Conservation (phyloP, 1,284 basidiomycete genomes). For the Pholiota adiposa region DNA sequence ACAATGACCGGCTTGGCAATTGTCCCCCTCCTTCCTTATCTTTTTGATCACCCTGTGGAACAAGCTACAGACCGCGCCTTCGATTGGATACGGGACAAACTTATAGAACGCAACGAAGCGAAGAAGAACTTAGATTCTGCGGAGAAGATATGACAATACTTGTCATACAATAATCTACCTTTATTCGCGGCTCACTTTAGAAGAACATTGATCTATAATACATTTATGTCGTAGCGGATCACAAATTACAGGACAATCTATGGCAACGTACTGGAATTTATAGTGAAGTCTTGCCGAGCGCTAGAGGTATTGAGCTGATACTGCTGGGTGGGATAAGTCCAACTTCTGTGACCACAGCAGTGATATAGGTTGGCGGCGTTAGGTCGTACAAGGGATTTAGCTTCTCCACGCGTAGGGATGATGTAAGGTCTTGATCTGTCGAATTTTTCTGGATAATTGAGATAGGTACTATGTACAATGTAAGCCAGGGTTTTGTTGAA, state of each 20-base stretch:
- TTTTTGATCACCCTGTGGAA: slow-evolving; percentile 88
- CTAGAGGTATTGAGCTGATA: slow-evolving; percentile 79
- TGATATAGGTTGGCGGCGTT: slow-evolving; percentile 87
- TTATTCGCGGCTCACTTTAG: background rate
- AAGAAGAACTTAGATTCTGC: slow-evolving; percentile 27
- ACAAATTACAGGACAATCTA: slow-evolving; percentile 17
- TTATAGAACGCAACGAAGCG: slow-evolving; percentile 40
- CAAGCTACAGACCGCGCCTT: slow-evolving; percentile 65
- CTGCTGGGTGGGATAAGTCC: slow-evolving; percentile 89
- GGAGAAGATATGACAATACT: slow-evolving; percentile 29
- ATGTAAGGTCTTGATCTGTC: slow-evolving; percentile 11
- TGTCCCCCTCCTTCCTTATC: slow-evolving; percentile 80
- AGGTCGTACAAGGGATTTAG: slow-evolving; percentile 91
- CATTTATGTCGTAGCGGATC: background rate
- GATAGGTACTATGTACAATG: slow-evolving; percentile 21
- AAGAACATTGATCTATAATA: slow-evolving; percentile 4
- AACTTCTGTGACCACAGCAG: slow-evolving; percentile 95
- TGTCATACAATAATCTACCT: background rate
- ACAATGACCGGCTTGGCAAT: slow-evolving; percentile 80
- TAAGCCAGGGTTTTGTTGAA: slow-evolving; percentile 7
- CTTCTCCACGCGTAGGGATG: slow-evolving; percentile 53
- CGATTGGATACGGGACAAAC: slow-evolving; percentile 64
- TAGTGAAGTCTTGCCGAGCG: slow-evolving; percentile 62
- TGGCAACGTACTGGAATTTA: slow-evolving; percentile 24
- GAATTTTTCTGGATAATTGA: slow-evolving; percentile 26